Evolutionary conservation across 768 basidiomycete species (phyloP).

Genomic region (Amanita molliuscula): DNA sequence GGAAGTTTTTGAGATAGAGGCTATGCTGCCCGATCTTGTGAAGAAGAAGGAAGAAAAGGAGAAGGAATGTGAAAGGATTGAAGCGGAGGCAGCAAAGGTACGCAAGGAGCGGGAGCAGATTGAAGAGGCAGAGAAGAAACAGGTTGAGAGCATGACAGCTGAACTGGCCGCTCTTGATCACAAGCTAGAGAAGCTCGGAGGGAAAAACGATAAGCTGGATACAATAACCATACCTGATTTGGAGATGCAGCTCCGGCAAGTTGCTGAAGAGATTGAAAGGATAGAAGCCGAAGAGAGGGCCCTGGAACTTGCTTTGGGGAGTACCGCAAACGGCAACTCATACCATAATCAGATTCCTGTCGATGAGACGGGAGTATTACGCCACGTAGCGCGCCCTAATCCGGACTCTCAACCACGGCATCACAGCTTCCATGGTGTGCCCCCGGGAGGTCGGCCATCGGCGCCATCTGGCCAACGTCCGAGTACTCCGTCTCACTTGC

Average conservation of each 20-base stretch:
- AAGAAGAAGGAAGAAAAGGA: constrained; percentile 30
- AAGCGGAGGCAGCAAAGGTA: constrained; percentile 36
- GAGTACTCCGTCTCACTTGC: background rate
- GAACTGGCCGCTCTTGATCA: constrained; percentile 49
- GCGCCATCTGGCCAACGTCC: background rate
- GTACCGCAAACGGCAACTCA: background rate
- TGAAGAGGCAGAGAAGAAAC: constrained; percentile 41
- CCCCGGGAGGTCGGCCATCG: constrained; percentile 11
- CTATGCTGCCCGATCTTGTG: constrained; percentile 29
- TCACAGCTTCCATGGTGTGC: constrained; percentile 1
- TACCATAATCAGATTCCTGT: constrained; percentile 3
- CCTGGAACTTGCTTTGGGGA: constrained; percentile 11
- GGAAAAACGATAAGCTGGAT: constrained; percentile 61
- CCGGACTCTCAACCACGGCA: background rate
- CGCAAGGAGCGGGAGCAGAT: constrained; percentile 32
- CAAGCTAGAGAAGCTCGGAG: constrained; percentile 56
- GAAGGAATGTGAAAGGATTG: constrained; percentile 29
- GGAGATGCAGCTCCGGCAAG: constrained; percentile 51
- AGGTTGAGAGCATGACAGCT: constrained; percentile 40
- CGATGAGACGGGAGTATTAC: constrained; percentile 6
- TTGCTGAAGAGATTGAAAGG: constrained; percentile 51
- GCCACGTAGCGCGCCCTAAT: background rate
- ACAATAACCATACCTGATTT: constrained; percentile 47
- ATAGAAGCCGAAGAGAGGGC: constrained; percentile 23
- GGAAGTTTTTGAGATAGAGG: constrained; percentile 35